phyloP scores from a whole-genome alignment of 1,139 yeast species.

The Diutina pseudorugosa region DNA sequence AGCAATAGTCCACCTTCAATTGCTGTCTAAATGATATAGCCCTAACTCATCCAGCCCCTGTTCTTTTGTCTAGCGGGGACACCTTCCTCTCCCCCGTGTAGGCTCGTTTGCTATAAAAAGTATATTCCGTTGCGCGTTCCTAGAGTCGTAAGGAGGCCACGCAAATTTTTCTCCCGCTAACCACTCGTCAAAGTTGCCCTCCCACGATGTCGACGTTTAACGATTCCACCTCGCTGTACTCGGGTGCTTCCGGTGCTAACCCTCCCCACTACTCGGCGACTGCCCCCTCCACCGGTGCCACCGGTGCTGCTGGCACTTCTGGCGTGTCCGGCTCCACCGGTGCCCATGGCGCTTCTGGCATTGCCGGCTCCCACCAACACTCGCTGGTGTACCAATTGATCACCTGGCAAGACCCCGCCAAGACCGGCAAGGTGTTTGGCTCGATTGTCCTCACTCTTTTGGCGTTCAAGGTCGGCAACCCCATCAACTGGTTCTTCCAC shows the following conservation, averaged over 20 bases:
- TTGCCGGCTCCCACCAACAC: background rate
- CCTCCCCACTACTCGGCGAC: background rate
- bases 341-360: background rate
- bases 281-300: background rate
- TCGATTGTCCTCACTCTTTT: slow-evolving; percentile 46
- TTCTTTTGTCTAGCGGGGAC: too few relatives aligned
- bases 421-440: slow-evolving; percentile 70
- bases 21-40: too few relatives aligned
- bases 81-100: too few relatives aligned
- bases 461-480: slow-evolving; percentile 32
- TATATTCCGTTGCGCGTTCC: background rate
- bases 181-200: background rate
- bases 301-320: background rate
- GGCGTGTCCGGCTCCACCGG: background rate
- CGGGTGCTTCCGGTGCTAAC: background rate
- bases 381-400: slow-evolving; percentile 26
- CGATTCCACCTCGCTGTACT: background rate
- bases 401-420: slow-evolving; percentile 75
- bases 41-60: too few relatives aligned
- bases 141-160: background rate
- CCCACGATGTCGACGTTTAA: background rate
- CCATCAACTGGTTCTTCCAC: slow-evolving; percentile 54
- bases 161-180: background rate
- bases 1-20: too few relatives aligned
- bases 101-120: background rate